Percentiles rank a stretch among this genome's conserved stretches.
Conservation (phyloP, 2,329 filamentous ascomycete species). For the Calonectria henricotiae region DNA sequence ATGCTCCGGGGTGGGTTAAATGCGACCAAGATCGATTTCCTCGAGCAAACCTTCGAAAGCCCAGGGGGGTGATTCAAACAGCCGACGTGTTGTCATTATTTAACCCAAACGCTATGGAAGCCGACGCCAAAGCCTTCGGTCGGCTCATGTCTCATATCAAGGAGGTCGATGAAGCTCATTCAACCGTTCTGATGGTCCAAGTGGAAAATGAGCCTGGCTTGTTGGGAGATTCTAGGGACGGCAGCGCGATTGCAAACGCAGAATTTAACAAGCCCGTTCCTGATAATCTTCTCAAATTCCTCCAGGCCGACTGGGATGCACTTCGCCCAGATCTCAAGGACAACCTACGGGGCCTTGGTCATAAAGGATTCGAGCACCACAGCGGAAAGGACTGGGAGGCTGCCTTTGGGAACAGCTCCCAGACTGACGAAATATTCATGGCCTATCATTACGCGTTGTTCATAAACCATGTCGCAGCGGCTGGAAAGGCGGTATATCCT, state of each 20-base stretch:
- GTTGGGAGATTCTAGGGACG: slow-evolving; percentile 66
- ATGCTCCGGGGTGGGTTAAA: slow-evolving; percentile 52
- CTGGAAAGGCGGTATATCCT: slow-evolving; percentile 48
- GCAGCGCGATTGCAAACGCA: slow-evolving; percentile 57
- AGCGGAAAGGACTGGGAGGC: slow-evolving; percentile 47
- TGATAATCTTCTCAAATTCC: slow-evolving; percentile 25
- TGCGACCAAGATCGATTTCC: slow-evolving; percentile 50
- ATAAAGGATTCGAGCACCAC: background rate
- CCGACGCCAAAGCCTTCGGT: slow-evolving; percentile 50
- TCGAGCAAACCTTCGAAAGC: slow-evolving; percentile 51
- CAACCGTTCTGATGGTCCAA: slow-evolving; percentile 69
- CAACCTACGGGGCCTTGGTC: background rate
- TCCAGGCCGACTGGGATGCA: slow-evolving; percentile 29
- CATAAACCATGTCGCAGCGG: slow-evolving; percentile 49
- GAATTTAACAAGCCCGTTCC: slow-evolving; percentile 35
- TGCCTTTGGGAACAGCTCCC: slow-evolving; percentile 51
- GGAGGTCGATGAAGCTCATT: slow-evolving; percentile 58
- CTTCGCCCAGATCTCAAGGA: slow-evolving; percentile 30
- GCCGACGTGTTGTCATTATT: slow-evolving; percentile 53
- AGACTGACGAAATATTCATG: slow-evolving; percentile 54
- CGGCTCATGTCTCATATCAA: slow-evolving; percentile 56
- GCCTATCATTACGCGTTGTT: slow-evolving; percentile 53
- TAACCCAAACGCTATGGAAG: slow-evolving; percentile 17
- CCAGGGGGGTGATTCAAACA: slow-evolving; percentile 48
- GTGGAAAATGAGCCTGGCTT: slow-evolving; percentile 69